Evolutionary conservation across 192 early-diverging fungal genomes (phyloP).

Genomic region (Mortierella claussenii): DNA sequence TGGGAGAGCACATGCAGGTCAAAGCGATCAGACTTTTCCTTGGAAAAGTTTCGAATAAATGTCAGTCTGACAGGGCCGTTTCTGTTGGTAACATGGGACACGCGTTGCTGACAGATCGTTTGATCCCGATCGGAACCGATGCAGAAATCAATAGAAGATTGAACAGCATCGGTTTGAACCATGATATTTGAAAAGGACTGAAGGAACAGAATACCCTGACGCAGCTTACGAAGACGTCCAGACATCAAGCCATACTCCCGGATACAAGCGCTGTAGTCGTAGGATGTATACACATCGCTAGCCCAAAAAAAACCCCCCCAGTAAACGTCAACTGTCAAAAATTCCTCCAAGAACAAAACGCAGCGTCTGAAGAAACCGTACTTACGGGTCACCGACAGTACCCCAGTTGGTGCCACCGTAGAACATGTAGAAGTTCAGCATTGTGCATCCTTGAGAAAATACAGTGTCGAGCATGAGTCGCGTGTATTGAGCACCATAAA

Average conservation of each 20-base stretch:
- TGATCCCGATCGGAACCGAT: conserved; percentile 50
- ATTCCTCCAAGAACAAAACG: neutral
- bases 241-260: conserved; percentile 75
- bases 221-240: conserved; percentile 68
- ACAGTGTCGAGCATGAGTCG: conserved; percentile 66
- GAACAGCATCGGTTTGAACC: conserved; percentile 58
- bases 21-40: conserved; percentile 49
- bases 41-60: conserved; percentile 77
- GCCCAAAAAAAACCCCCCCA: conserved; percentile 6
- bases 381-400: conserved; percentile 72
- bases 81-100: conserved; percentile 10
- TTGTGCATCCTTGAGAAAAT: conserved; percentile 74
- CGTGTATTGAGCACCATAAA: conserved; percentile 77
- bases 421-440: conserved; percentile 74
- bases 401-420: conserved; percentile 89
- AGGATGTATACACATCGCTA: conserved; percentile 80
- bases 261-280: conserved; percentile 83
- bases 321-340: neutral
- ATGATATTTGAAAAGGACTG: conserved; percentile 69
- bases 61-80: conserved; percentile 54
- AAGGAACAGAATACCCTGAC: conserved; percentile 66
- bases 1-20: conserved; percentile 42
- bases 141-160: conserved; percentile 9
- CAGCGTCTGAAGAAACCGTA: conserved; percentile 7
- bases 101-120: conserved; percentile 60